A percentile compares a stretch with the other conserved stretches of the same genome.
phyloP scores from a whole-genome alignment of 2,329 filamentous ascomycete species.

The Botrytis porri region DNA sequence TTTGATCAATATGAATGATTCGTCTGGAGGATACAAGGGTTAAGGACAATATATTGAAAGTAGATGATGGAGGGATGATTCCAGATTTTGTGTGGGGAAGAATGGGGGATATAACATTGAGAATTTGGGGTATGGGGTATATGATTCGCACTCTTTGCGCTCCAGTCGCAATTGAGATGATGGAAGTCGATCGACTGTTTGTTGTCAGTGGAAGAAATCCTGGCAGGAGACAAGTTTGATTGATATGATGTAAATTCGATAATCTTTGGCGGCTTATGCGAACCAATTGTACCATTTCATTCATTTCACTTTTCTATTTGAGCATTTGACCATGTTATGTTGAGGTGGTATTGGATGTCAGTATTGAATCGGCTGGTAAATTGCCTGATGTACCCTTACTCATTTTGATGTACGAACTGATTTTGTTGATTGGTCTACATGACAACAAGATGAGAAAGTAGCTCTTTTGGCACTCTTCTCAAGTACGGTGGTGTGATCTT shows the following conservation, averaged over 20 bases:
- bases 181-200: not conserved
- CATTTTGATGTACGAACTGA: not conserved
- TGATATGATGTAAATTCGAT: conserved; percentile 18
- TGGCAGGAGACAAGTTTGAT: conserved; percentile 5
- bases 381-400: not conserved
- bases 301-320: not conserved
- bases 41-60: not conserved
- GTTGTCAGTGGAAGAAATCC: conserved; percentile 6
- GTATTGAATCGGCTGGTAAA: not conserved
- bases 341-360: not conserved
- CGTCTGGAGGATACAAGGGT: not conserved
- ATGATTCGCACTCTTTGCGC: conserved; percentile 2
- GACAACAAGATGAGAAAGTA: not conserved
- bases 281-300: not conserved
- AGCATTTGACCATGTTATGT: not conserved
- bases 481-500: not conserved
- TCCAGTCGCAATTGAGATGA: not conserved
- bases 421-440: not conserved
- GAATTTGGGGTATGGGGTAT: conserved; percentile 14
- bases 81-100: conserved; percentile 5
- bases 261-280: conserved; percentile 6
- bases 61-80: not conserved
- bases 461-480: not conserved
- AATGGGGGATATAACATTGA: conserved; percentile 11
- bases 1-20: not conserved